Conservation (phyloP, 441 rosid species). For the Biscutella laevigata region DNA sequence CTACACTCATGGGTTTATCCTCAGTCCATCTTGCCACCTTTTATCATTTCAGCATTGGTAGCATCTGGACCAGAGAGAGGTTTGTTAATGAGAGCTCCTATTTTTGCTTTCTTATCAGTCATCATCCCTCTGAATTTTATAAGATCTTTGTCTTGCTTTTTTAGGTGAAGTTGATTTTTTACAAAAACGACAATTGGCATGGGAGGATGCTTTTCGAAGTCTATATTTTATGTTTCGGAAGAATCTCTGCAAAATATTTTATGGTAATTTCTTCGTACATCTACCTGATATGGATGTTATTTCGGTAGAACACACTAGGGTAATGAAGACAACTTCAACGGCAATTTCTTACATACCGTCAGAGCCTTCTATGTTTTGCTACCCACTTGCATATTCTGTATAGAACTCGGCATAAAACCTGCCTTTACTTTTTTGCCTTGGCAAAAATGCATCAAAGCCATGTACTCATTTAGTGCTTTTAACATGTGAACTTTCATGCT, state of each 20-base stretch:
- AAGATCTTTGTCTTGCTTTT: slow-evolving; percentile 22
- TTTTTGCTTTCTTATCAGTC: slow-evolving; percentile 2
- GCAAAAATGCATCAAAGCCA: slow-evolving; percentile 2
- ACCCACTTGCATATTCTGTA: not conserved
- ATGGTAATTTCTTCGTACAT: slow-evolving; percentile 40
- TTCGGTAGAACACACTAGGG: not conserved
- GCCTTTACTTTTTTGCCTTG: not conserved
- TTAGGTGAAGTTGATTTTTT: slow-evolving; percentile 61
- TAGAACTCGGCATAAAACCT: not conserved
- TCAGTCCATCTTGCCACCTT: slow-evolving; percentile 73
- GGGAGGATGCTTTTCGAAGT: slow-evolving; percentile 95
- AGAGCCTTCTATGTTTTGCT: not conserved
- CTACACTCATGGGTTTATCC: slow-evolving; percentile 95
- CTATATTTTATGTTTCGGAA: slow-evolving; percentile 76
- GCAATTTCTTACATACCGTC: not conserved
- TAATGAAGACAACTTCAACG: slow-evolving; percentile 1
- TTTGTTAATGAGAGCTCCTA: slow-evolving; percentile 28
- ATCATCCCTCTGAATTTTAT: slow-evolving; percentile 12
- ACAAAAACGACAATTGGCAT: slow-evolving; percentile 51
- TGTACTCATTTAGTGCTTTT: not conserved
- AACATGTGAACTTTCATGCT: slow-evolving; percentile 2
- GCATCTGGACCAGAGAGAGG: slow-evolving; percentile 59
- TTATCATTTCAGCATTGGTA: slow-evolving; percentile 50
- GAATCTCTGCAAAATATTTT: slow-evolving; percentile 62
- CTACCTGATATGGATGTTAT: not conserved